Percentiles rank a stretch among this genome's conserved stretches.
phyloP scores from a whole-genome alignment of 1,139 yeast genomes.

The Debaryomyces psychrophilus region DNA sequence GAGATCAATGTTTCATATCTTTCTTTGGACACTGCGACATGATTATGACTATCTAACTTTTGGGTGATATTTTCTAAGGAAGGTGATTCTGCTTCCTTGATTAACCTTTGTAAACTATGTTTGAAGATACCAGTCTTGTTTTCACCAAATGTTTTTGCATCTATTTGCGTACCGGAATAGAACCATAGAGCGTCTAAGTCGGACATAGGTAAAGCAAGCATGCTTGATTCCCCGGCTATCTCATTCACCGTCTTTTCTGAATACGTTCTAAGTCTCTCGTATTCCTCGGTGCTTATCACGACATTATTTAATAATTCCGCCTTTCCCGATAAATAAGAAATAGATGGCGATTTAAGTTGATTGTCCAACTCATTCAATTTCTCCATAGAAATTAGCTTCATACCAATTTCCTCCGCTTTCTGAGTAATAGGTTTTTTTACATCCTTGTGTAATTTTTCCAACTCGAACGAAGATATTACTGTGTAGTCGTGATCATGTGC shows the following conservation, averaged over 20 bases:
- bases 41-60: slow-evolving; percentile 24
- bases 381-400: slow-evolving; percentile 15
- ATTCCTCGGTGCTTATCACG: slow-evolving; percentile 14
- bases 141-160: neutral
- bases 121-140: slow-evolving; percentile 18
- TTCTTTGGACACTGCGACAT: slow-evolving; percentile 22
- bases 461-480: slow-evolving; percentile 12
- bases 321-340: slow-evolving; percentile 20
- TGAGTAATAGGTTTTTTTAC: slow-evolving; percentile 12
- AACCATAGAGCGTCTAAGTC: slow-evolving; percentile 21
- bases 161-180: slow-evolving; percentile 18
- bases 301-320: slow-evolving; percentile 22
- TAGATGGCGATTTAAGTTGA: slow-evolving; percentile 22
- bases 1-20: slow-evolving; percentile 14
- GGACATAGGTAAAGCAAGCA: slow-evolving; percentile 18
- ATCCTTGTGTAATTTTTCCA: slow-evolving; percentile 1
- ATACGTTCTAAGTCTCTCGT: slow-evolving; percentile 15
- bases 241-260: slow-evolving; percentile 17
- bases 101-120: slow-evolving; percentile 16
- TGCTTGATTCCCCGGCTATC: slow-evolving; percentile 15
- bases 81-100: slow-evolving; percentile 20
- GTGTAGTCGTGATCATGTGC: slow-evolving; percentile 22
- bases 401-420: slow-evolving; percentile 18
- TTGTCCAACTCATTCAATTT: slow-evolving; percentile 18
- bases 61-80: slow-evolving; percentile 27